A percentile compares a stretch with the other conserved stretches of the same genome.
Conservation (phyloP, 2,329 filamentous ascomycete species). For the Diaporthe vexans region DNA sequence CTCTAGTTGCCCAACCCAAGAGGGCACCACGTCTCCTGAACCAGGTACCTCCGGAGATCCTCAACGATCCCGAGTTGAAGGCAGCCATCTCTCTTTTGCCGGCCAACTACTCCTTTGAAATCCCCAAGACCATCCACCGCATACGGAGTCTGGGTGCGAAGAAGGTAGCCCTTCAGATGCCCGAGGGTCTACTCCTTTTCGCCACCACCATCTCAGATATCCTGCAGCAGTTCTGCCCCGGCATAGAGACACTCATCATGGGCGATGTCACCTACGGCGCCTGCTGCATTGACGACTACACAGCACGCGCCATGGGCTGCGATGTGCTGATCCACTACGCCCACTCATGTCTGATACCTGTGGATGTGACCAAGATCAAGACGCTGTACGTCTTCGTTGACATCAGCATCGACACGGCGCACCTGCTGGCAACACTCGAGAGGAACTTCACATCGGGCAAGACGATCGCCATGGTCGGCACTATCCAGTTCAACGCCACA, state of each 20-base stretch:
- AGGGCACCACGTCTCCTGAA: slow-evolving; percentile 87
- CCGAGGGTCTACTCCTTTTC: slow-evolving; percentile 93
- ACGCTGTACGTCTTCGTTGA: slow-evolving; percentile 98
- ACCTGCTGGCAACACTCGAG: slow-evolving; percentile 88
- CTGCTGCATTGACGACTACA: slow-evolving; percentile 99
- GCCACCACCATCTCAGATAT: slow-evolving; percentile 99
- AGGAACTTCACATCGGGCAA: slow-evolving; percentile 89
- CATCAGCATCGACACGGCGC: slow-evolving; percentile 92
- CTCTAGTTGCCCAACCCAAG: slow-evolving; percentile 77
- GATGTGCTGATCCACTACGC: slow-evolving; percentile 97
- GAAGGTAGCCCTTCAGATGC: slow-evolving; percentile 94
- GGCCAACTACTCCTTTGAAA: slow-evolving; percentile 98
- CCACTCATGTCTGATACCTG: slow-evolving; percentile 95
- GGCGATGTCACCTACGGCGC: slow-evolving; percentile 98
- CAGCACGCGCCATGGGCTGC: slow-evolving; percentile 91
- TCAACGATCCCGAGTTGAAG: slow-evolving; percentile 87
- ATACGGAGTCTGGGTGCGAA: slow-evolving; percentile 85
- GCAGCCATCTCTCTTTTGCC: slow-evolving; percentile 89
- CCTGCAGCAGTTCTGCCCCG: slow-evolving; percentile 91
- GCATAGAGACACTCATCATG: slow-evolving; percentile 96
- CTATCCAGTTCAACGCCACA: slow-evolving; percentile 98
- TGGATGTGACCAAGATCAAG: slow-evolving; percentile 96
- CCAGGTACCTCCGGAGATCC: slow-evolving; percentile 88
- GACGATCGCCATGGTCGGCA: slow-evolving; percentile 92
- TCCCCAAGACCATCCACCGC: slow-evolving; percentile 97